Evolutionary conservation across 73 alveolate genomes (phyloP).

Genomic region (Paramecium sexaurelia): DNA sequence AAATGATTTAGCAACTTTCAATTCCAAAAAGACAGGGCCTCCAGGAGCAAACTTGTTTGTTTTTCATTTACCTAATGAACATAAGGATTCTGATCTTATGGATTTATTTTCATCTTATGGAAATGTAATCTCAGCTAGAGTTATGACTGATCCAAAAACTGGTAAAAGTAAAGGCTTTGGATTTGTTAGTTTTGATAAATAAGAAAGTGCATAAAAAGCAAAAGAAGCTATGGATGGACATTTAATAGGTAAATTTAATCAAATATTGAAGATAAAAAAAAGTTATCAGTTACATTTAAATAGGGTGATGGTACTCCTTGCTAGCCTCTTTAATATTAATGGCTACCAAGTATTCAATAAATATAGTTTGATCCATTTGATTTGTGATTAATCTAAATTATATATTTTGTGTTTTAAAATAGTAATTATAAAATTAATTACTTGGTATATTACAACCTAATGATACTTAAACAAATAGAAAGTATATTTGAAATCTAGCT

Average conservation of each 20-base stretch:
- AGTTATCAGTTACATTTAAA: slow-evolving; percentile 20
- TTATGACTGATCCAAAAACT: slow-evolving; percentile 54
- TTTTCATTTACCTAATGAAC: slow-evolving; percentile 64
- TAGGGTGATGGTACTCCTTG: not conserved
- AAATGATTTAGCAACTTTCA: not conserved
- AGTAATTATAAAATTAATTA: no score
- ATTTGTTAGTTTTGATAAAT: not conserved
- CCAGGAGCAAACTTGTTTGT: slow-evolving; percentile 67
- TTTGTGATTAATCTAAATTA: not conserved
- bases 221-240: slow-evolving; percentile 38
- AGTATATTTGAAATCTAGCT: no score
- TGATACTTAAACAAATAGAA: no score
- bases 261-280: not conserved
- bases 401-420: not conserved
- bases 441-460: no score
- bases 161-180: slow-evolving; percentile 69
- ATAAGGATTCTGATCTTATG: slow-evolving; percentile 61
- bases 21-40: slow-evolving; percentile 61
- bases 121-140: slow-evolving; percentile 65
- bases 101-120: slow-evolving; percentile 52
- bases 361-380: slow-evolving; percentile 37
- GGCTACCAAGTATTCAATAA: not conserved
- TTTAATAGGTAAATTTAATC: not conserved
- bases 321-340: not conserved
- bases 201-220: slow-evolving; percentile 42